These are phyloP conservation scores for Metarhizium robertsii DNA, from an alignment of 2,329 filamentous ascomycete species.

Conservation along the genomic window DNA sequence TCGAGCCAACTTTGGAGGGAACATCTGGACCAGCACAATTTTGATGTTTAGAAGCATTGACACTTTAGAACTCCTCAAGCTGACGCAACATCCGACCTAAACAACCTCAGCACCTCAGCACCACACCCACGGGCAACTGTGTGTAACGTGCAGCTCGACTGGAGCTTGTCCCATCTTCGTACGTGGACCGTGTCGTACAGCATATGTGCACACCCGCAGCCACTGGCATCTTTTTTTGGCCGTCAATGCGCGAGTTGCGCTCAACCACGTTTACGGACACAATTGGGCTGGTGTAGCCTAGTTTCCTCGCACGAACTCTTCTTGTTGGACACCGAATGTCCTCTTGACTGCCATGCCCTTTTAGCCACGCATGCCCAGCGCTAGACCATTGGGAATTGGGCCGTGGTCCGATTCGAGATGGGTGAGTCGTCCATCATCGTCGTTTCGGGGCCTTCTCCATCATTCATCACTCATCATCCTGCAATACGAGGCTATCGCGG, in stretches of 20 bases:
- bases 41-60: too few relatives aligned
- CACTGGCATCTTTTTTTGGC: neutral
- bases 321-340: neutral
- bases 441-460: neutral
- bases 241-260: neutral
- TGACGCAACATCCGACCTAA: too few relatives aligned
- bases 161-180: neutral
- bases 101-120: too few relatives aligned
- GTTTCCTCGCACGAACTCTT: neutral
- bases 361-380: conserved; percentile 11
- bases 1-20: too few relatives aligned
- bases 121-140: too few relatives aligned
- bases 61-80: too few relatives aligned
- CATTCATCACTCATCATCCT: neutral
- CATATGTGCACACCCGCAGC: too few relatives aligned
- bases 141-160: neutral
- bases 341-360: conserved; percentile 5
- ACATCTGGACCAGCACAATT: too few relatives aligned
- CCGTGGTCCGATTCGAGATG: conserved; percentile 16
- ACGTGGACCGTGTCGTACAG: neutral
- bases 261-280: neutral
- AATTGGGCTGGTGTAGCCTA: neutral
- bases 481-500: neutral
- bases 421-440: conserved; percentile 10
- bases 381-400: conserved; percentile 12